Conservation (phyloP, 768 basidiomycete genomes). For the Hebeloma cylindrosporum region DNA sequence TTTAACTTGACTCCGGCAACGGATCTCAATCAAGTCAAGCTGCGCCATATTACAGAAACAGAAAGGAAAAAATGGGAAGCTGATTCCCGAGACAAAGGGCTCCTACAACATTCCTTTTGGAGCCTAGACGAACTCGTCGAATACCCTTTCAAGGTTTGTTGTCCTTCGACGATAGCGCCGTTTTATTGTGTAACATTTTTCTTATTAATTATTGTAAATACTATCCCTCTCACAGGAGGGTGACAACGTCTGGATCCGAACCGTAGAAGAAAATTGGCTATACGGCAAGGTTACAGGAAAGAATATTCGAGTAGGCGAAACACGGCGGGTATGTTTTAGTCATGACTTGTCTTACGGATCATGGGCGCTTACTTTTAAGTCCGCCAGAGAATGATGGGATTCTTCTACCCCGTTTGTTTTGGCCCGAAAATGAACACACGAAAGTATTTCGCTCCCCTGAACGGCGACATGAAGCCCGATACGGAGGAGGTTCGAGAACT, state of each 20-base stretch:
- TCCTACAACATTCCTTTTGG: conserved; percentile 7
- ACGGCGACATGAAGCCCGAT: too few relatives aligned
- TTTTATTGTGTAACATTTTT: conserved; percentile 6
- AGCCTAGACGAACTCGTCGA: conserved; percentile 49
- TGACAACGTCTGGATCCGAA: conserved; percentile 54
- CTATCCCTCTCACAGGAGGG: conserved; percentile 34
- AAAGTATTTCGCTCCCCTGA: too few relatives aligned
- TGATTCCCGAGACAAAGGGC: conserved; percentile 4
- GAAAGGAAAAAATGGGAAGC: conserved; percentile 15
- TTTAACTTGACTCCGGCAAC: not conserved
- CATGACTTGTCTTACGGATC: not conserved
- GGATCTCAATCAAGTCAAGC: conserved; percentile 1
- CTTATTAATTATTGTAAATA: not conserved
- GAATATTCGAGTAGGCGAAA: conserved; percentile 43
- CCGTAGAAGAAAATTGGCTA: conserved; percentile 50
- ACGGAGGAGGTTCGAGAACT: too few relatives aligned
- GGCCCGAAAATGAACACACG: too few relatives aligned
- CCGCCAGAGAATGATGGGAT: too few relatives aligned
- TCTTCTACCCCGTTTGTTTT: too few relatives aligned
- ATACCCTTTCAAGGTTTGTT: conserved; percentile 50
- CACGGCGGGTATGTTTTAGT: conserved; percentile 41
- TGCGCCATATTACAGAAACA: conserved; percentile 13
- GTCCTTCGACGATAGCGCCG: not conserved
- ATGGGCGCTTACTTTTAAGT: conserved; percentile 16
- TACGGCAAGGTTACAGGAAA: conserved; percentile 47